phyloP scores from a whole-genome alignment of 2,329 filamentous ascomycete genomes.

The Sporothrix variecibatus region DNA sequence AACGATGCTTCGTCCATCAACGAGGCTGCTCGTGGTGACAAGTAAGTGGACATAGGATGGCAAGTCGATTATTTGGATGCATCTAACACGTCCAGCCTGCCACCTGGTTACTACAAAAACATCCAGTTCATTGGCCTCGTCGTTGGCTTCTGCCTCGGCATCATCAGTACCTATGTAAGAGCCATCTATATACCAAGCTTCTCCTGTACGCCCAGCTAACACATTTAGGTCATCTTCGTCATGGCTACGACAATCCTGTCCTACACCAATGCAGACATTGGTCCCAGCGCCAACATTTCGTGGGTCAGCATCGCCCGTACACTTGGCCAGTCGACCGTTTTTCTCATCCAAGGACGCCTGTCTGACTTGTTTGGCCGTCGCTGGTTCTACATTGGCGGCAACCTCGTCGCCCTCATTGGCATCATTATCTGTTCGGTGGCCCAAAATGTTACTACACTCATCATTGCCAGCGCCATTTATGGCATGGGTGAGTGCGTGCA shows the following conservation, averaged over 20 bases:
- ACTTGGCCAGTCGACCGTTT: constrained; percentile 41
- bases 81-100: constrained; percentile 30
- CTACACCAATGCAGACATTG: constrained; percentile 28
- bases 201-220: too few species aligned
- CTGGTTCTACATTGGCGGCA: neutral
- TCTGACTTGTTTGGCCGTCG: constrained; percentile 40
- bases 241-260: neutral
- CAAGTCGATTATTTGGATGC: neutral
- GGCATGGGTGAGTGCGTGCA: constrained; percentile 43
- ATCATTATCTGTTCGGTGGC: constrained; percentile 29
- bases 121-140: constrained; percentile 39
- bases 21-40: neutral
- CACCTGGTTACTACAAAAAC: constrained; percentile 42
- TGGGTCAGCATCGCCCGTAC: constrained; percentile 43
- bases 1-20: constrained; percentile 9
- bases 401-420: neutral
- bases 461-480: constrained; percentile 41
- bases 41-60: neutral
- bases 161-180: constrained; percentile 37
- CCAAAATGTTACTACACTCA: constrained; percentile 39
- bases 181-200: too few species aligned
- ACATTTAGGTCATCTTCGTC: constrained; percentile 33
- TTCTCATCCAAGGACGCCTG: constrained; percentile 42
- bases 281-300: constrained; percentile 39
- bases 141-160: constrained; percentile 41